Base-by-base conservation (phyloP, 2,329 filamentous ascomycete species). In the Talaromyces piceae region DNA sequence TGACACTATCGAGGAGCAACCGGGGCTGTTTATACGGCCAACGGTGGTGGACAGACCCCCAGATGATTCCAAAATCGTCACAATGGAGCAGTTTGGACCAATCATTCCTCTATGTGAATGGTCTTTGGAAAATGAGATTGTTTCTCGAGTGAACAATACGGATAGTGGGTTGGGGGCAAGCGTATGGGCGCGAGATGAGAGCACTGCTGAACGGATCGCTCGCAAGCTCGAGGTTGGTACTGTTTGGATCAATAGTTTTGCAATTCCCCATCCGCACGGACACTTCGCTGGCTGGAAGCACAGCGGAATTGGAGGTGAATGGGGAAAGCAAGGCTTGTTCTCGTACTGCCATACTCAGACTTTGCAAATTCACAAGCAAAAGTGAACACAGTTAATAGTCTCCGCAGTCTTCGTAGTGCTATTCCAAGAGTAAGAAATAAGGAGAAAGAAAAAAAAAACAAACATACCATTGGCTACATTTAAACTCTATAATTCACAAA, bases 31-130 rank as follows among this genome's bases (percentile, higher is more conserved):
- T 67, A 68, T 82, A 53, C 64, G 73, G 44, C 78, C 79, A 2
- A 78, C 77, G 2, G 77, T 82, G 48, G 73, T 82, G 22, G 69
- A 74, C 27, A 75, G 77, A 51, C 78, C 78, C 27, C 73, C 76
- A 0, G 77, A 80, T 56, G 70, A 76, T 41, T 74, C 76, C 4
- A 61, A 69, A 39, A 67, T 81, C 23, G 76, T 80, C 13, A 63
- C 65, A 30, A 79, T 81, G 57, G 79, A 82, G 59, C 77, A 77
- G 26, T 82, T 81, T 53, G 78, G 77, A 12, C 82, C 82, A 1
- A 77, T 85, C 30, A 73, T 83, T 1, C 81, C 81, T 0, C 68
- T 83, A n/a, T 63, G 83, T 49, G 73, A 72, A 11, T 85, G 80
- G 79, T 66, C 68, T 1, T 70, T 74, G 0, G 74, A 76, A 57